phyloP scores from a whole-genome alignment of 2,329 filamentous ascomycete genomes.

The Pyrenochaeta sp. region DNA sequence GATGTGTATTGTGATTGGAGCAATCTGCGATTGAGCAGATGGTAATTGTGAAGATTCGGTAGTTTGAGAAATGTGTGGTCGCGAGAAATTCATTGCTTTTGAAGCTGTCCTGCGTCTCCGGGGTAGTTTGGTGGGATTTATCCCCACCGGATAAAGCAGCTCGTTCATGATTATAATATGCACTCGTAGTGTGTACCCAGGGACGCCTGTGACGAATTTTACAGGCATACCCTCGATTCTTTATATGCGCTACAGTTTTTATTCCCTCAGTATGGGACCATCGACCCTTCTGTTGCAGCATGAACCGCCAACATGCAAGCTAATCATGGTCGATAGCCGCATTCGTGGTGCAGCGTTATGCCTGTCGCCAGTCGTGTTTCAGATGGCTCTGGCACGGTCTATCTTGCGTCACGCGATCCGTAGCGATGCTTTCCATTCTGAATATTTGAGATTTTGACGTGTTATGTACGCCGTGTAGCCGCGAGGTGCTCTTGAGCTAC shows the following conservation, averaged over 20 bases:
- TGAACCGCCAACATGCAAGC: neutral
- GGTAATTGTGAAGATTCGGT: neutral
- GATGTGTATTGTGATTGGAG: constrained; percentile 1
- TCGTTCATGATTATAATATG: too few relatives aligned
- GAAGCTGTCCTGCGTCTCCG: constrained; percentile 15
- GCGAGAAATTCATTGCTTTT: constrained; percentile 15
- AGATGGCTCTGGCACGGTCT: neutral
- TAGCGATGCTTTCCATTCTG: neutral
- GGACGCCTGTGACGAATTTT: too few relatives aligned
- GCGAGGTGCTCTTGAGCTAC: too few relatives aligned
- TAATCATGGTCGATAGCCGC: neutral
- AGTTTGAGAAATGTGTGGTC: constrained; percentile 7
- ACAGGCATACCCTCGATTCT: neutral
- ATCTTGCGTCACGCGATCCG: neutral
- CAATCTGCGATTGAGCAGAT: neutral
- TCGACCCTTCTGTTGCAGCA: neutral
- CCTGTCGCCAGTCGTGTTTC: constrained; percentile 1
- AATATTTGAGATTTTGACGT: neutral
- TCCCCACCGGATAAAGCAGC: constrained; percentile 22
- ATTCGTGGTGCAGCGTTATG: neutral
- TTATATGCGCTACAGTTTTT: neutral
- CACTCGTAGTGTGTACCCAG: too few relatives aligned
- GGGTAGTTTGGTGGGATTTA: constrained; percentile 6
- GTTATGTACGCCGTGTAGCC: neutral
- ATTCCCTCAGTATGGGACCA: neutral